phyloP scores from a whole-genome alignment of 73 alveolate species.

The Symbiodinium pilosum region DNA sequence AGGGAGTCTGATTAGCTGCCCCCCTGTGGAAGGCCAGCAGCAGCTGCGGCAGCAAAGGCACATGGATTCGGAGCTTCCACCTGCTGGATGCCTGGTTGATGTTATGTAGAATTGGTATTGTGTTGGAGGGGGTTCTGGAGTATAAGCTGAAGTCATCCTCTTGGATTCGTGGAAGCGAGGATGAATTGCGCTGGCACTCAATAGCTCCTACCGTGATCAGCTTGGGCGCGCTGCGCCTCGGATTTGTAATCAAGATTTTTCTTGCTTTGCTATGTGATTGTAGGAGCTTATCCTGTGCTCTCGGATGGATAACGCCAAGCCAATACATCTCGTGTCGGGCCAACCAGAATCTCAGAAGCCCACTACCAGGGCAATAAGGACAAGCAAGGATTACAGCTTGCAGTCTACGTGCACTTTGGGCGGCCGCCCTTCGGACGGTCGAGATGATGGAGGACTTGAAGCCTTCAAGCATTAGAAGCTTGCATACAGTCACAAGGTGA shows the following conservation, averaged over 20 bases:
- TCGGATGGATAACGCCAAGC: too few species aligned
- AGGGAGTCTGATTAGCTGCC: too few species aligned
- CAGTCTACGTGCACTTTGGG: constrained; percentile 21
- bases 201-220: constrained; percentile 33
- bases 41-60: neutral
- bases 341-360: too few species aligned
- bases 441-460: neutral
- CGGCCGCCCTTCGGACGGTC: constrained; percentile 22
- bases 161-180: too few species aligned
- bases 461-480: neutral
- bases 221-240: constrained; percentile 55
- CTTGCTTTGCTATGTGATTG: too few species aligned
- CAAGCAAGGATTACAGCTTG: constrained; percentile 11
- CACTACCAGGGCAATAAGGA: neutral
- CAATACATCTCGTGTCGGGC: too few species aligned
- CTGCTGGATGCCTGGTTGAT: neutral
- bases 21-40: neutral
- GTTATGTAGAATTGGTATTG: too few species aligned
- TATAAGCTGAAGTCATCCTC: too few species aligned
- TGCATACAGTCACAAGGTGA: neutral
- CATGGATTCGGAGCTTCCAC: neutral
- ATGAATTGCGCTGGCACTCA: constrained; percentile 27
- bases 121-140: too few species aligned
- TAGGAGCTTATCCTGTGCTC: too few species aligned
- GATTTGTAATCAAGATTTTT: too few species aligned